A percentile compares a stretch with the other conserved stretches of the same genome.
phyloP scores from a whole-genome alignment of 208 protist species.

The Crithidia sp. region DNA sequence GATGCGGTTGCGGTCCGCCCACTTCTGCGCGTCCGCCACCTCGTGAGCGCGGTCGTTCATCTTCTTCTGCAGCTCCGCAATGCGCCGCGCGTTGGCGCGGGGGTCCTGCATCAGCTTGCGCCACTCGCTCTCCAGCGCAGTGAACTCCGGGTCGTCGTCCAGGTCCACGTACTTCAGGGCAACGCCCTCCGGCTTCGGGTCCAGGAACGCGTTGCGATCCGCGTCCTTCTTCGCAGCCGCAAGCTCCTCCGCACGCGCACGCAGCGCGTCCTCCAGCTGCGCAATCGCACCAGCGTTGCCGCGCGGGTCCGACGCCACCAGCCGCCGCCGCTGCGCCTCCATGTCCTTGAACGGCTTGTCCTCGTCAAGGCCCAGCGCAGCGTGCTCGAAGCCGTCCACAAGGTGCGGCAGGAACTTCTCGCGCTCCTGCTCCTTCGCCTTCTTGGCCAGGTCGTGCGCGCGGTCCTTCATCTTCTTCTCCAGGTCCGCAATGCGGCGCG shows the following conservation, averaged over 20 bases:
- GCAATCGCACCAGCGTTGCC: conserved; percentile 34
- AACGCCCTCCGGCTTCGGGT: conserved; percentile 3
- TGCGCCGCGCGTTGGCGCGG: conserved; percentile 39
- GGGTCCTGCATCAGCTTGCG: conserved; percentile 54
- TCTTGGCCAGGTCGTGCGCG: conserved; percentile 54
- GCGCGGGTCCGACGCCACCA: conserved; percentile 52
- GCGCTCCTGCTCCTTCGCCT: conserved; percentile 61
- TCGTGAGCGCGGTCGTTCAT: conserved; percentile 48
- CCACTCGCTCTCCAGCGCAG: too few species aligned
- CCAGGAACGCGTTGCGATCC: conserved; percentile 58
- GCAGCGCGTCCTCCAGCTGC: conserved; percentile 48
- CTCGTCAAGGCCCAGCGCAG: conserved; percentile 61
- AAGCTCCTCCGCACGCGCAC: conserved; percentile 57
- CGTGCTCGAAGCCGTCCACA: not conserved
- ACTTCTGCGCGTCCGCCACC: conserved; percentile 45
- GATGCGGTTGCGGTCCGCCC: conserved; percentile 37
- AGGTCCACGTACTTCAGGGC: too few species aligned
- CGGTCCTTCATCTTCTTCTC: conserved; percentile 62
- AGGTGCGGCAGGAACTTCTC: conserved; percentile 45
- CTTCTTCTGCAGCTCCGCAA: conserved; percentile 42
- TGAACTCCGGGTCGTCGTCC: too few species aligned
- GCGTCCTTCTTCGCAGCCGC: conserved; percentile 55
- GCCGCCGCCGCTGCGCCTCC: conserved; percentile 61
- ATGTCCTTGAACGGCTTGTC: conserved; percentile 66
- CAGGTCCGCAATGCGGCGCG: conserved; percentile 34